Conservation (phyloP, 129 eudicot species). For the Deinandra increscens region DNA sequence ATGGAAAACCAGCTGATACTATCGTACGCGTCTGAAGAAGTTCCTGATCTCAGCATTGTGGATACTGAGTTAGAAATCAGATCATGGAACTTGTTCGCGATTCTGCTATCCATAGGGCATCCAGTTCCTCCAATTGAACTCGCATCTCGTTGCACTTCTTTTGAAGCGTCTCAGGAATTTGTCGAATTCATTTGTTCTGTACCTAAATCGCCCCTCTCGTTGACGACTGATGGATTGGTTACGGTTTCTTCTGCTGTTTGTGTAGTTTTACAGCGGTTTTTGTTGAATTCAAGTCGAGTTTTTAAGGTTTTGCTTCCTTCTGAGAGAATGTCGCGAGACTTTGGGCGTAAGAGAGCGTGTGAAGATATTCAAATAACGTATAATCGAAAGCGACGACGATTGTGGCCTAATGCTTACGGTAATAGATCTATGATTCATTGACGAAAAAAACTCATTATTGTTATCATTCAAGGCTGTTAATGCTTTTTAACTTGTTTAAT, state of each 20-base stretch:
- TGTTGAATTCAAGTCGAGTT: conserved; percentile 26
- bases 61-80: conserved; percentile 34
- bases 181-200: conserved; percentile 49
- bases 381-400: conserved; percentile 48
- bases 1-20: conserved; percentile 40
- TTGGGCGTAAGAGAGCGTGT: conserved; percentile 17
- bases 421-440: not conserved
- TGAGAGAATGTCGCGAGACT: conserved; percentile 13
- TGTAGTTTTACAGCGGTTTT: conserved; percentile 31
- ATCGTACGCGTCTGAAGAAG: conserved; percentile 28
- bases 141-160: conserved; percentile 39
- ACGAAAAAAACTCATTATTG: conserved; percentile 16
- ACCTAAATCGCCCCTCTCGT: conserved; percentile 64
- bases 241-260: conserved; percentile 45
- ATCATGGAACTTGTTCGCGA: conserved; percentile 59
- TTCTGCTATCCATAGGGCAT: conserved; percentile 48
- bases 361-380: conserved; percentile 33
- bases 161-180: conserved; percentile 38
- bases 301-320: conserved; percentile 25
- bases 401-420: conserved; percentile 20
- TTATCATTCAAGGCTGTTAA: not conserved
- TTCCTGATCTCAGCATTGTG: conserved; percentile 18
- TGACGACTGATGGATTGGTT: conserved; percentile 37
- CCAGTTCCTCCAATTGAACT: conserved; percentile 51
- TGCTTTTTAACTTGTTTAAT: not conserved